Evolutionary conservation across 2,329 filamentous ascomycete species (phyloP).

Genomic region (Botrytis medusae): DNA sequence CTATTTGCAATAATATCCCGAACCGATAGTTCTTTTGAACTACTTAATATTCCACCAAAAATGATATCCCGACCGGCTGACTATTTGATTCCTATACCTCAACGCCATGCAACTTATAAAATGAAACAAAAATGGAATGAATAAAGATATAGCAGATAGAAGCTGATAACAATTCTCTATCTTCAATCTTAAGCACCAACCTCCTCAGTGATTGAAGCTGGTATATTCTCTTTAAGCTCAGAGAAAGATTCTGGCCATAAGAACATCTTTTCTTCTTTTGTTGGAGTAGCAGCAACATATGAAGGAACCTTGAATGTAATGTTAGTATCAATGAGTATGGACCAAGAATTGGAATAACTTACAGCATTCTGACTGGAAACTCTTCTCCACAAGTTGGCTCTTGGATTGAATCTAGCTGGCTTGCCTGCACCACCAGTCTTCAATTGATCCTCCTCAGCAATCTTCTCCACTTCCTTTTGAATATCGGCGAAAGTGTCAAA

Average conservation of each 20-base stretch:
- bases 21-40: background rate
- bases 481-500: slow-evolving; percentile 69
- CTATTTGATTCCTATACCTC: background rate
- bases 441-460: slow-evolving; percentile 58
- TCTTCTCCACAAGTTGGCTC: slow-evolving; percentile 67
- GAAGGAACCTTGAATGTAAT: slow-evolving; percentile 42
- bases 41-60: background rate
- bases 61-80: background rate
- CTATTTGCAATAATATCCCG: background rate
- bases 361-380: slow-evolving; percentile 57
- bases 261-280: slow-evolving; percentile 60
- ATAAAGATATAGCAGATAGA: background rate
- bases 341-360: slow-evolving; percentile 19
- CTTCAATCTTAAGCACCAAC: background rate
- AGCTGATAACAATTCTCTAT: background rate
- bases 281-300: slow-evolving; percentile 52
- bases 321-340: slow-evolving; percentile 9
- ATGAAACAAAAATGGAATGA: background rate
- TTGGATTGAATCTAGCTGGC: slow-evolving; percentile 63
- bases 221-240: slow-evolving; percentile 32
- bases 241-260: slow-evolving; percentile 61
- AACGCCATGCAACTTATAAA: slow-evolving; percentile 7
- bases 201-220: background rate
- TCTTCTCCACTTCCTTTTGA: slow-evolving; percentile 57
- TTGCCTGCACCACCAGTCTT: slow-evolving; percentile 60